Evolutionary conservation across 1,139 yeast species (phyloP), one percentile per base, ranked within the genome.

Genomic region (Tardiomyces depauwii): DNA sequence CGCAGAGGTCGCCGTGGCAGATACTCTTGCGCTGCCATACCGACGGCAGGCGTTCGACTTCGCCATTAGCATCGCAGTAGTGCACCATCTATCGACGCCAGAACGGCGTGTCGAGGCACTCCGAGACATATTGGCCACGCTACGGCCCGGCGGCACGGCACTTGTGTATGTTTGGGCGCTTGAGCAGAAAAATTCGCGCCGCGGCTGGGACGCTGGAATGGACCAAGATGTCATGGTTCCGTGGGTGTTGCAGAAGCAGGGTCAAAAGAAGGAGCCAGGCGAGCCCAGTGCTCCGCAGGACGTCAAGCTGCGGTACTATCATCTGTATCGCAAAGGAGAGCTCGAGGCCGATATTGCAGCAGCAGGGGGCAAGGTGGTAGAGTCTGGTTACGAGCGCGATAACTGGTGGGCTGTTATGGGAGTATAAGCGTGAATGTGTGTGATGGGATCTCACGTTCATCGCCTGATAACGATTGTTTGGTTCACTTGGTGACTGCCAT

Each of bases 131-230:
- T 61, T 91, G 39, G 65, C 78, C 14, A 78, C 78, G 49, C 62
- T 91, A 44, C 71, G 62, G 42, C 50, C 57, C 0, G 78, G 78
- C 1, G 96, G 95, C 0, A 76, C 74, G 47, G 82, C 87, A 0
- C 67, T 93, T 53, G 74, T 91, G 13, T 89, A 89, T 60, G 94
- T 95, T 47, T 91, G 98, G 98, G 98, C 98, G 0, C 66, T 91
- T 45, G 98, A 93, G 55, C 98, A 91, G 62, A 85, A 81, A 51
- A 75, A 71, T 33, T 84, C 95, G 0, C 71, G 95, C 49, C 71
- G 96, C 53, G 96, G 96, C 0, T 89, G 86, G 65, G 80, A 82
- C 54, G 87, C 78, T 51, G 94, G 93, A 2, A 89, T 83, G 76
- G 88, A 85, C 32, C 98, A 87, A 61, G 98, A 91, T 59, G 82